phyloP scores from a whole-genome alignment of 1,284 basidiomycete genomes.

The Acaromyces ingoldii region DNA sequence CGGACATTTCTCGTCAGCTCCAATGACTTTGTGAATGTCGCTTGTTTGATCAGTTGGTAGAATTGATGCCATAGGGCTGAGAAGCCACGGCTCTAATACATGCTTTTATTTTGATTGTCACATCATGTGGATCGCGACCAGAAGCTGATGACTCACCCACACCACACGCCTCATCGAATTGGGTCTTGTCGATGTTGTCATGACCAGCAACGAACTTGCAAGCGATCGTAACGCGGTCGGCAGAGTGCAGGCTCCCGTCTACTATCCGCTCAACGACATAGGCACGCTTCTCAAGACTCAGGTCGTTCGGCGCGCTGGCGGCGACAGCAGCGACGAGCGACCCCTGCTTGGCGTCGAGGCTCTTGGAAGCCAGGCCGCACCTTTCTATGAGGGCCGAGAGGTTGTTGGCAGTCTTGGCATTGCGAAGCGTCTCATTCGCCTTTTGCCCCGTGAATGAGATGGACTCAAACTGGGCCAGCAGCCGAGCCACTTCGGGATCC shows the following conservation, averaged over 20 bases:
- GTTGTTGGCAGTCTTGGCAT: conserved; percentile 51
- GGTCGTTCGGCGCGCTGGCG: conserved; percentile 61
- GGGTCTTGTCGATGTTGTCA: conserved; percentile 59
- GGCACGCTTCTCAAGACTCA: conserved; percentile 60
- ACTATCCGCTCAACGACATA: conserved; percentile 69
- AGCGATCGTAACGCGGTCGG: conserved; percentile 71
- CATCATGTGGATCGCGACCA: conserved; percentile 15
- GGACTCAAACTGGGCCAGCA: conserved; percentile 68
- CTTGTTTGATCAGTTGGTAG: neutral
- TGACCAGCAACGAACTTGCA: conserved; percentile 65
- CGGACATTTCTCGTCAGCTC: too few relatives aligned
- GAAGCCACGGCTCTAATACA: conserved; percentile 40
- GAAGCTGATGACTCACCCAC: conserved; percentile 65
- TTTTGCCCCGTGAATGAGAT: conserved; percentile 74
- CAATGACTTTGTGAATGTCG: neutral
- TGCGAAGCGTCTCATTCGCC: conserved; percentile 62
- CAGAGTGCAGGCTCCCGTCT: conserved; percentile 68
- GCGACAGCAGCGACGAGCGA: conserved; percentile 65
- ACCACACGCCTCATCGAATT: conserved; percentile 77
- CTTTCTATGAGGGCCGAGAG: conserved; percentile 67
- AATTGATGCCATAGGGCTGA: conserved; percentile 1
- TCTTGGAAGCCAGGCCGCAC: conserved; percentile 32
- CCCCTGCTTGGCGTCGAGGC: conserved; percentile 74
- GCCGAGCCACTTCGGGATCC: conserved; percentile 53
- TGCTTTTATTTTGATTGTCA: conserved; percentile 37